Percentiles rank a stretch among this genome's conserved stretches.
These are phyloP conservation scores for Candida dajiaensis DNA, from an alignment of 805 yeast genomes.

Conservation along the genomic window DNA sequence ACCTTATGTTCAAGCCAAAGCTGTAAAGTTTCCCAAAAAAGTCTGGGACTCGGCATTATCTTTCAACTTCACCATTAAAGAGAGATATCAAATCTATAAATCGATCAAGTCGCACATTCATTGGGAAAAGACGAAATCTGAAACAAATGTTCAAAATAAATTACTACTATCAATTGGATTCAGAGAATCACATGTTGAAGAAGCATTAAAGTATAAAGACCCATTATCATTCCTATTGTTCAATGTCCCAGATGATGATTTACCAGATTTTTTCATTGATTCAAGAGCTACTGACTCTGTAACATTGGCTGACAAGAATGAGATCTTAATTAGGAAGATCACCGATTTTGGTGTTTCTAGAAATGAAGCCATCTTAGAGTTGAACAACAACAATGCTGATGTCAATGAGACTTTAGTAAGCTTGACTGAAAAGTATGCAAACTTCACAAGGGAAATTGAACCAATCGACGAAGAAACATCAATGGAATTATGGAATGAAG, in stretches of 20 bases:
- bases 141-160: conserved; percentile 11
- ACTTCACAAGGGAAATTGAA: conserved; percentile 13
- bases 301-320: conserved; percentile 43
- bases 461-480: conserved; percentile 7
- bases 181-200: conserved; percentile 59
- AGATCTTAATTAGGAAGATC: conserved; percentile 48
- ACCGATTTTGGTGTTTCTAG: conserved; percentile 64
- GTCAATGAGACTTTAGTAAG: conserved; percentile 46
- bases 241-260: conserved; percentile 91
- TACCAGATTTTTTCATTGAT: conserved; percentile 56
- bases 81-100: conserved; percentile 57
- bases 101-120: conserved; percentile 50
- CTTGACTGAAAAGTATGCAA: conserved; percentile 35
- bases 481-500: conserved; percentile 63
- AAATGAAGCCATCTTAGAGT: conserved; percentile 50
- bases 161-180: conserved; percentile 54
- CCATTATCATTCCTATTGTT: conserved; percentile 53
- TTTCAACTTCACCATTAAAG: conserved; percentile 59
- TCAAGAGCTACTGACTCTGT: conserved; percentile 49
- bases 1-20: conserved; percentile 8
- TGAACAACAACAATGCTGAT: conserved; percentile 36
- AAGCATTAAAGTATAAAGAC: conserved; percentile 56
- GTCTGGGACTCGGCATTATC: conserved; percentile 69
- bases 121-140: conserved; percentile 34
- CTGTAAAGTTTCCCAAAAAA: conserved; percentile 36